Conservation (phyloP, 2,329 filamentous ascomycete genomes). For the Beauveria scarabaeidicola region DNA sequence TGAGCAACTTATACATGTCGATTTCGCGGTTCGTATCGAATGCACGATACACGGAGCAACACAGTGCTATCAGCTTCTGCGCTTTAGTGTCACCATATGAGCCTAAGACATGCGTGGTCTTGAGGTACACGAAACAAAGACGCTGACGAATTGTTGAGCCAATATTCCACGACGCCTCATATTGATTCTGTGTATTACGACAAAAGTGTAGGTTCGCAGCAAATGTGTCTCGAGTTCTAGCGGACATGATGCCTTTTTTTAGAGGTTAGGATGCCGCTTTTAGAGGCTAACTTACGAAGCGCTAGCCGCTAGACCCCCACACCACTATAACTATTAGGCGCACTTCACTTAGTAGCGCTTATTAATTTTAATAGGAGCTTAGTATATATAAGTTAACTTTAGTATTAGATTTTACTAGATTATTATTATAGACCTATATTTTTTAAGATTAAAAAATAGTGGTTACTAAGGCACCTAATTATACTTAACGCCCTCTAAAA, state of each 20-base stretch:
- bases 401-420: background rate
- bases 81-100: too few relatives aligned
- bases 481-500: too few relatives aligned
- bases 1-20: too few relatives aligned
- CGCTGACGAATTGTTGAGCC: too few relatives aligned
- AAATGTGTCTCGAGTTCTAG: slow-evolving; percentile 4
- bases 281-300: slow-evolving; percentile 7
- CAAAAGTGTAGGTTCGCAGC: slow-evolving; percentile 9
- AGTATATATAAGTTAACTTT: background rate
- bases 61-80: too few relatives aligned
- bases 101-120: too few relatives aligned
- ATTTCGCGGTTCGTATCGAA: too few relatives aligned
- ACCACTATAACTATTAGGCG: background rate
- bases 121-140: too few relatives aligned
- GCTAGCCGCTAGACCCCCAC: background rate
- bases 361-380: slow-evolving; percentile 5
- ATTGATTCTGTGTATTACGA: too few relatives aligned
- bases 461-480: too few relatives aligned
- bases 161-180: too few relatives aligned
- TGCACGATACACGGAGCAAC: too few relatives aligned
- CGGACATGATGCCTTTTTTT: slow-evolving; percentile 3
- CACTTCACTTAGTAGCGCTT: background rate
- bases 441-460: background rate
- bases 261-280: slow-evolving; percentile 7
- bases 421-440: background rate